These are phyloP conservation scores for Adansonia madagascariensis DNA, from an alignment of 441 rosid species.

Conservation along the genomic window DNA sequence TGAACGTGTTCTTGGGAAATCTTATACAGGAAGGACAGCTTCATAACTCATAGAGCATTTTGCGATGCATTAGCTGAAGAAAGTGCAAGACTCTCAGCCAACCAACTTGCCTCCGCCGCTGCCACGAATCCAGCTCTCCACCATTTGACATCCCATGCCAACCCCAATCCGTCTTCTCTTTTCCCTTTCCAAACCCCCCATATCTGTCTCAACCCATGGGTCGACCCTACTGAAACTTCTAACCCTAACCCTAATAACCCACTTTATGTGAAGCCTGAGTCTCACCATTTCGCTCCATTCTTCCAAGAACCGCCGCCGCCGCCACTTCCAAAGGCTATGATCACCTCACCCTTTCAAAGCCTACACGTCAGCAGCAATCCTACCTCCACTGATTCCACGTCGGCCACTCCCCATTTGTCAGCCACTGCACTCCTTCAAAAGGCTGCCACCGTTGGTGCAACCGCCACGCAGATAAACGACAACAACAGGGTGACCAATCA, in stretches of 20 bases:
- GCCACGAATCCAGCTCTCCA: slow-evolving; percentile 29
- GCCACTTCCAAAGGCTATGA: slow-evolving; percentile 27
- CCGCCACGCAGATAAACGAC: slow-evolving; percentile 36
- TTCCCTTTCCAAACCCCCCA: slow-evolving; percentile 36
- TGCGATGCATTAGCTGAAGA: slow-evolving; percentile 96
- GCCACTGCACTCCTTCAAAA: slow-evolving; percentile 95
- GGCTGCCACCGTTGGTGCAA: slow-evolving; percentile 67
- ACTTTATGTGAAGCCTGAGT: slow-evolving; percentile 45
- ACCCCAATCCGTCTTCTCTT: slow-evolving; percentile 39
- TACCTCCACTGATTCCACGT: slow-evolving; percentile 32
- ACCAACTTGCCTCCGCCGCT: slow-evolving; percentile 26
- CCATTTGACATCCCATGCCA: slow-evolving; percentile 26
- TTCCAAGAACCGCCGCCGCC: slow-evolving; percentile 35
- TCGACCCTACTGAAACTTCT: slow-evolving; percentile 45
- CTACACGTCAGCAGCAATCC: slow-evolving; percentile 34
- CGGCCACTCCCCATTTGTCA: slow-evolving; percentile 59
- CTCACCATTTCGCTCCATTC: slow-evolving; percentile 41
- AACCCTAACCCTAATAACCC: slow-evolving; percentile 36
- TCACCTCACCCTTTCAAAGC: slow-evolving; percentile 42
- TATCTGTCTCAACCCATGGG: slow-evolving; percentile 40
- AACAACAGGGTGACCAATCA: slow-evolving; percentile 35
- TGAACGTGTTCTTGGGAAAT: neutral
- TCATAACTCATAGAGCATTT: slow-evolving; percentile 90
- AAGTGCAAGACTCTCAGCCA: slow-evolving; percentile 73
- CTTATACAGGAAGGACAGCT: slow-evolving; percentile 82